Conservation (phyloP, 202 grass and related monocot species). For the Zizania palustris region DNA sequence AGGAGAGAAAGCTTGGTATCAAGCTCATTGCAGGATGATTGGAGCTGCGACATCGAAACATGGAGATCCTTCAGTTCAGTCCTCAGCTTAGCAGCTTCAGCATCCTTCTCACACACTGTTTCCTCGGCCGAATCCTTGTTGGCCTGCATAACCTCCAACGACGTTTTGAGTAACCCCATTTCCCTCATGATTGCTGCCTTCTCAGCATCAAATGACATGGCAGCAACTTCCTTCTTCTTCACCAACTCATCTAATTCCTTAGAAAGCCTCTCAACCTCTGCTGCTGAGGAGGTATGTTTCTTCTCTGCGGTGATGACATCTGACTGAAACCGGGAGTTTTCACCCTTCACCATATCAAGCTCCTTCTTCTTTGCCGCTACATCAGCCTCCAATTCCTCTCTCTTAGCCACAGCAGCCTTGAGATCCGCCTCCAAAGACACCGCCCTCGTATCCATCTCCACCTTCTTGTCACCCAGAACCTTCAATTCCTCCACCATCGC, state of each 20-base stretch:
- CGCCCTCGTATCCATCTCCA: not conserved
- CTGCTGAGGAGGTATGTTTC: slow-evolving; percentile 13
- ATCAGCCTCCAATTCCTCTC: not conserved
- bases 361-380: slow-evolving; percentile 37
- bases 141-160: slow-evolving; percentile 13
- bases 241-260: not conserved
- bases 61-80: slow-evolving; percentile 41
- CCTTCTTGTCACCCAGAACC: not conserved
- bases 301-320: slow-evolving; percentile 39
- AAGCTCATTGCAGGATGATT: slow-evolving; percentile 33
- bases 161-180: not conserved
- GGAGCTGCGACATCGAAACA: slow-evolving; percentile 42
- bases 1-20: slow-evolving; percentile 5
- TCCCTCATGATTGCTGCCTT: slow-evolving; percentile 7
- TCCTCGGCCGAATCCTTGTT: slow-evolving; percentile 23
- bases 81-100: slow-evolving; percentile 35
- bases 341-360: not conserved
- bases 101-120: slow-evolving; percentile 36
- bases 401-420: not conserved
- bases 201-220: not conserved
- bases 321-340: not conserved
- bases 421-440: slow-evolving; percentile 15
- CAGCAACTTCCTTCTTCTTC: slow-evolving; percentile 2
- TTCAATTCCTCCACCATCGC: slow-evolving; percentile 8
- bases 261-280: not conserved